These are phyloP conservation scores for Harrya chromipes DNA, from an alignment of 768 basidiomycete species.

Conservation along the genomic window DNA sequence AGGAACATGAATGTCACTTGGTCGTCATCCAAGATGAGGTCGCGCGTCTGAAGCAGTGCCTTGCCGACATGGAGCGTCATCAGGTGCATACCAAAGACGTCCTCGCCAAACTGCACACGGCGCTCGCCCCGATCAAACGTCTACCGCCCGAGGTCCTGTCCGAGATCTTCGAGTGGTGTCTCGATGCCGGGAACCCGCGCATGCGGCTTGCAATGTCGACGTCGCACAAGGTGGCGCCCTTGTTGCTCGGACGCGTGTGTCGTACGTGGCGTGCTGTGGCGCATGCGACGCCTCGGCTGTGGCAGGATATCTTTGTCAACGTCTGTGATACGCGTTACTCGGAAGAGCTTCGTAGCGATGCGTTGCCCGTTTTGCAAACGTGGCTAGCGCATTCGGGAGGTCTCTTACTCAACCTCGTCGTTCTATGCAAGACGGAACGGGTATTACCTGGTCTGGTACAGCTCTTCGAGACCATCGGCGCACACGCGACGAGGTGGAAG, in stretches of 20 bases:
- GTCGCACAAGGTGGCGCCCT: constrained; percentile 16
- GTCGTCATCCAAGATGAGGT: constrained; percentile 9
- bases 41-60: constrained; percentile 1
- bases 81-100: constrained; percentile 1
- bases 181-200: neutral
- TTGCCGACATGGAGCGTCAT: constrained; percentile 12
- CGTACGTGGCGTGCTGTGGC: constrained; percentile 26
- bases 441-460: constrained; percentile 19
- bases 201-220: neutral
- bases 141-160: constrained; percentile 26
- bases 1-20: constrained; percentile 16
- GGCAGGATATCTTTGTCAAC: constrained; percentile 21
- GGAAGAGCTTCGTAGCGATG: constrained; percentile 17
- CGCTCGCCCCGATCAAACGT: constrained; percentile 22
- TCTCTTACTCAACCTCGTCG: constrained; percentile 18
- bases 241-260: constrained; percentile 31
- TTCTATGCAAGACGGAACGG: constrained; percentile 21
- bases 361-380: constrained; percentile 14
- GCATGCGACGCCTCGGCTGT: constrained; percentile 26
- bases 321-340: constrained; percentile 22
- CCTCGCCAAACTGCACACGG: constrained; percentile 15
- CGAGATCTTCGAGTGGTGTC: constrained; percentile 25
- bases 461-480: constrained; percentile 16
- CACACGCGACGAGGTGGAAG: constrained; percentile 18
- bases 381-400: constrained; percentile 23